Evolutionary conservation across 2,329 filamentous ascomycete species (phyloP), one percentile per base, ranked within the genome.

Genomic region (Parastagonospora nodorum): DNA sequence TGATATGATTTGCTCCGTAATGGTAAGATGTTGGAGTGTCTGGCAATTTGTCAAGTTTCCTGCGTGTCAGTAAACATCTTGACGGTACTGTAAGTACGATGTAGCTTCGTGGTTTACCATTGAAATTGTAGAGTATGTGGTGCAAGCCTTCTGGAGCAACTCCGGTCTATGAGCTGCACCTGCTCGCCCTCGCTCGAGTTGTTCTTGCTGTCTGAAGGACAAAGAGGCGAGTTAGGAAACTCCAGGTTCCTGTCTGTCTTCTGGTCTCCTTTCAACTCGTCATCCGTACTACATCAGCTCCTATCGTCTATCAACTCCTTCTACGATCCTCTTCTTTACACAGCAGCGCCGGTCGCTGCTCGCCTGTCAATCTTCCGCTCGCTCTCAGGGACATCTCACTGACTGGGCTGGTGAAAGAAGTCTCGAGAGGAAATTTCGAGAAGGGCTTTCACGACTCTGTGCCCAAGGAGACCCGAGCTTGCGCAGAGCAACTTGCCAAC

Each of bases 311-410:
- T 27, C 29, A 8, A 15, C 11, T 40, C 28, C 32, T 39, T 32
- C 12, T 11, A 24, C 19, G 2, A 31, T 16, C 36, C 9, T 11
- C 2, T 35, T 27, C 16, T 32, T 12, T 11, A 1, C 36, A 42
- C 4, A 8, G 24, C 41, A 50, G 49, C 40, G 48, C 57, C 48
- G 48, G 51, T 30, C 42, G 54, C 51, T 50, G 33, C 36, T 10
- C 5, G 24, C 14, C 36, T 35, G n/a, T 24, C n/a, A 11, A 27
- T 41, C 11, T 24, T 35, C 15, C 12, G 8, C 27, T 38, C 27
- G 11, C 6, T 10, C 4, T n/a, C 11, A 14, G 24, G 31, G 6
- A 27, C 11, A 8, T 28, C 4, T 27, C 28, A 8, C 8, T 16
- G 42, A 43, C 12, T 28, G 19, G 36, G 39, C 37, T 29, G 38